Conservation (phyloP, 805 yeast species). For the Metahyphopichia silvanorum region DNA sequence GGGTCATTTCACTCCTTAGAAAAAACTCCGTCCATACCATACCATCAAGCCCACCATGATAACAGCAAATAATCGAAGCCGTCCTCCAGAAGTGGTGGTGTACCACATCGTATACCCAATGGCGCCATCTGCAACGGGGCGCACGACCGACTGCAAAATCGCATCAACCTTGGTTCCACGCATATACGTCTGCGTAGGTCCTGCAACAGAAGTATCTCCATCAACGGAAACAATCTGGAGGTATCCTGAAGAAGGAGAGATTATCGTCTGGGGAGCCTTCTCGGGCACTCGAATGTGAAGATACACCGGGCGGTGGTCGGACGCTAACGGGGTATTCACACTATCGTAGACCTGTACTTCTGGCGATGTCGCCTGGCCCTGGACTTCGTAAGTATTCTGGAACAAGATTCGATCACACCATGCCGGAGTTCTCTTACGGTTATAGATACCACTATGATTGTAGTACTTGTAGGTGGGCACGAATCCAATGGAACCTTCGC, state of each 20-base stretch:
- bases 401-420: slow-evolving; percentile 89
- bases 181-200: slow-evolving; percentile 39
- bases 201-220: slow-evolving; percentile 22
- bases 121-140: slow-evolving; percentile 22
- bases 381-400: slow-evolving; percentile 36
- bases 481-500: slow-evolving; percentile 63
- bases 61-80: slow-evolving; percentile 18
- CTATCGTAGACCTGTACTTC: slow-evolving; percentile 45
- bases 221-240: slow-evolving; percentile 22
- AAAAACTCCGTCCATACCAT: too few relatives aligned
- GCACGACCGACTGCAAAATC: slow-evolving; percentile 18
- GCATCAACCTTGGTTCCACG: slow-evolving; percentile 30
- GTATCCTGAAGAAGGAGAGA: slow-evolving; percentile 23
- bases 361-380: slow-evolving; percentile 10
- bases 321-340: slow-evolving; percentile 43
- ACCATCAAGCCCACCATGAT: slow-evolving; percentile 7
- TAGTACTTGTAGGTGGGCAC: slow-evolving; percentile 78
- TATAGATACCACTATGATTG: slow-evolving; percentile 49
- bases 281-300: slow-evolving; percentile 48
- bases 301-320: slow-evolving; percentile 83
- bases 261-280: slow-evolving; percentile 31
- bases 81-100: slow-evolving; percentile 29
- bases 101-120: slow-evolving; percentile 38
- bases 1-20: too few relatives aligned
- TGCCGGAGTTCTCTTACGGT: slow-evolving; percentile 64